These are phyloP conservation scores for Colletotrichum aenigma DNA, from an alignment of 2,329 filamentous ascomycete species.

Conservation along the genomic window DNA sequence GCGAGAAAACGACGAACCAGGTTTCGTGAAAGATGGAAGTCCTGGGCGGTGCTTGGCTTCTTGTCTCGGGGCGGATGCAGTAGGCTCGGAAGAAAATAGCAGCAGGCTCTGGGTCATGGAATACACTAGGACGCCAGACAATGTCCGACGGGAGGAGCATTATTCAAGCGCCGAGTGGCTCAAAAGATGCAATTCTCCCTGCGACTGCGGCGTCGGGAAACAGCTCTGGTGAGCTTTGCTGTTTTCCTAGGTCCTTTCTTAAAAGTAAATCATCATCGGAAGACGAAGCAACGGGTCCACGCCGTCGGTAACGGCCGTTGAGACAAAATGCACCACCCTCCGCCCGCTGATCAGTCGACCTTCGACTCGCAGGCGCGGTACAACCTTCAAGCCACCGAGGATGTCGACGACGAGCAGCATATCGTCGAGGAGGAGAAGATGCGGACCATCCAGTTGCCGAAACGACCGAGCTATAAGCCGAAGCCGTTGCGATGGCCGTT, in stretches of 20 bases:
- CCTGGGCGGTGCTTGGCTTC: not conserved
- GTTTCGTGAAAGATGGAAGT: not conserved
- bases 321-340: slow-evolving; percentile 1
- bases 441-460: not conserved
- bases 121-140: not conserved
- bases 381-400: slow-evolving; percentile 32
- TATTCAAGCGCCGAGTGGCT: not conserved
- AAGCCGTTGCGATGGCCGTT: slow-evolving; percentile 37
- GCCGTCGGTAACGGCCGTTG: not conserved
- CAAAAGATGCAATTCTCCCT: not conserved
- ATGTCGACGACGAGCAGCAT: slow-evolving; percentile 24
- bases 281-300: not conserved
- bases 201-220: not conserved
- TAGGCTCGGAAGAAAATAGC: not conserved
- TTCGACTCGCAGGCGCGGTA: slow-evolving; percentile 35
- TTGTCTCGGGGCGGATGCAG: not conserved
- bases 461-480: slow-evolving; percentile 33
- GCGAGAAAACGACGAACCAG: not conserved
- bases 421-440: slow-evolving; percentile 1
- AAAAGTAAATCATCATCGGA: not conserved
- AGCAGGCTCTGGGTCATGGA: not conserved
- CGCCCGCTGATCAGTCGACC: slow-evolving; percentile 17
- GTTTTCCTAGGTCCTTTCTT: too few species aligned
- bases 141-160: not conserved
- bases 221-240: not conserved